These are phyloP conservation scores for Ustilago vetiveriae DNA, from an alignment of 1,284 basidiomycete species.

Conservation along the genomic window DNA sequence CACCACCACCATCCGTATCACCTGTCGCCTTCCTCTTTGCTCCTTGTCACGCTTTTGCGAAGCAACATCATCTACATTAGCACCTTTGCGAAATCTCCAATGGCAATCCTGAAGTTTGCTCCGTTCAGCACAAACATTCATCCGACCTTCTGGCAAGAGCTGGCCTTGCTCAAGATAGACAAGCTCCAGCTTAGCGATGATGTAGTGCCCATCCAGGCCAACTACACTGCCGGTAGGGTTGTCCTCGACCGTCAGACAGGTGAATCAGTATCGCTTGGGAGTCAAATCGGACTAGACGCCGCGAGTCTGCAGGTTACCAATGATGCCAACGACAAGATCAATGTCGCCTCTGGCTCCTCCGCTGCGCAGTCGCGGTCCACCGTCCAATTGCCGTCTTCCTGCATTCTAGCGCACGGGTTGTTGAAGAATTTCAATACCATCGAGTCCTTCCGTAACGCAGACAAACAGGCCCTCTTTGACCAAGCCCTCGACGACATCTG, in stretches of 20 bases:
- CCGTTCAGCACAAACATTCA: constrained; percentile 87
- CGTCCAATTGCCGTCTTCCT: constrained; percentile 55
- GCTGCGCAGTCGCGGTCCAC: constrained; percentile 47
- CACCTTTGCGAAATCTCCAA: no score
- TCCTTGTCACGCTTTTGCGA: no score
- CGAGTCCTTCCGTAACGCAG: constrained; percentile 89
- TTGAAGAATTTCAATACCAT: constrained; percentile 89
- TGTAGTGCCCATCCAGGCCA: constrained; percentile 74
- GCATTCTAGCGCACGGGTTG: constrained; percentile 70
- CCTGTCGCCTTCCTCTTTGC: constrained; percentile 1
- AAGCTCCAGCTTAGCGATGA: constrained; percentile 84
- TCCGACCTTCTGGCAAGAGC: constrained; percentile 91
- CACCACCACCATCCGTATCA: no score
- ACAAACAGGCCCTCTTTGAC: constrained; percentile 83
- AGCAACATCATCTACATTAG: no score
- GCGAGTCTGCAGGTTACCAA: constrained; percentile 63
- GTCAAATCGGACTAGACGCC: constrained; percentile 59
- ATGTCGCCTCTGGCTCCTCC: constrained; percentile 40
- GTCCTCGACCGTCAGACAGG: constrained; percentile 80
- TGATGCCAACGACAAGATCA: constrained; percentile 7
- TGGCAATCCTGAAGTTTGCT: constrained; percentile 77
- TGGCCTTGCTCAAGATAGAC: constrained; percentile 89
- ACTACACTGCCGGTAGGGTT: constrained; percentile 77
- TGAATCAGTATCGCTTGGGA: constrained; percentile 54
- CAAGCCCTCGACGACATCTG: constrained; percentile 34